Percentiles rank a stretch among this genome's conserved stretches.
Evolutionary conservation across 208 protist genomes (phyloP).

Genomic region (Angomonas ambiguus): DNA sequence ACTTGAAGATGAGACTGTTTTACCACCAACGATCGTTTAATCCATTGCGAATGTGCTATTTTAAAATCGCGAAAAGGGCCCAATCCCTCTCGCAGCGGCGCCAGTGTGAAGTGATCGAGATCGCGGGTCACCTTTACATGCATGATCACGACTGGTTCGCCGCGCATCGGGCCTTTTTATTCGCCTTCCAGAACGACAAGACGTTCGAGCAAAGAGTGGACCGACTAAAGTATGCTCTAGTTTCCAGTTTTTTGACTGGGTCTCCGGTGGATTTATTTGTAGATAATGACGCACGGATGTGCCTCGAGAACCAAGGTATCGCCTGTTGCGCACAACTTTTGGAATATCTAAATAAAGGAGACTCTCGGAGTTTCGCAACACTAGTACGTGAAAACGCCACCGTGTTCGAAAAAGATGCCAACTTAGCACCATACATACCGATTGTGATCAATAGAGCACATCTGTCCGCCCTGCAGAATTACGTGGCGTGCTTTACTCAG

Average conservation of each 20-base stretch:
- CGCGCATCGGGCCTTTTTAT: conserved; percentile 92
- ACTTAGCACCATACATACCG: conserved; percentile 89
- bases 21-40: conserved; percentile 17
- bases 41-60: conserved; percentile 41
- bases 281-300: conserved; percentile 87
- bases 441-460: conserved; percentile 47
- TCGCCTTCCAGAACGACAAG: conserved; percentile 93
- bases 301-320: conserved; percentile 84
- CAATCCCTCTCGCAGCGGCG: conserved; percentile 86
- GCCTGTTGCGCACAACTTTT: conserved; percentile 87
- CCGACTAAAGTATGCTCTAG: conserved; percentile 92
- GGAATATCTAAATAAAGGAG: conserved; percentile 24
- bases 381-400: not conserved
- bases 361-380: not conserved
- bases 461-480: conserved; percentile 88
- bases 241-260: conserved; percentile 86
- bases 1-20: conserved; percentile 18
- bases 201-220: conserved; percentile 69
- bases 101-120: conserved; percentile 67
- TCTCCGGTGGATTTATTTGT: conserved; percentile 92
- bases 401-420: conserved; percentile 63
- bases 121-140: conserved; percentile 82
- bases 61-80: conserved; percentile 15
- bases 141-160: conserved; percentile 83
- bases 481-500: conserved; percentile 89